Conservation (phyloP, 176 grass and related monocot species). For the Elymus sibiricus region DNA sequence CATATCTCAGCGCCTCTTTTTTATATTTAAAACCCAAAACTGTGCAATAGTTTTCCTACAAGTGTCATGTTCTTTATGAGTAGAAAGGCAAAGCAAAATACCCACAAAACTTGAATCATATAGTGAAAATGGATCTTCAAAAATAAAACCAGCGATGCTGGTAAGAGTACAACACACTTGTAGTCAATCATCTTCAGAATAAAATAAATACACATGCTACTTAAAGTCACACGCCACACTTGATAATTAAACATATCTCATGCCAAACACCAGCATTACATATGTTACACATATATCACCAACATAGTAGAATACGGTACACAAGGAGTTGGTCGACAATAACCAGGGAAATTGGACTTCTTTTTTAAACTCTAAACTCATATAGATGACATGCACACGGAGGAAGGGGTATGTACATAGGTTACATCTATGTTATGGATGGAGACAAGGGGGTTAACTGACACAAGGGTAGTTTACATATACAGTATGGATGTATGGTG, state of each 20-base stretch:
- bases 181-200: neutral
- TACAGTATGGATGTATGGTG: neutral
- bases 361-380: neutral
- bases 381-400: neutral
- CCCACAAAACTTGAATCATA: too few species aligned
- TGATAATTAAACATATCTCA: neutral
- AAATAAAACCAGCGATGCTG: neutral
- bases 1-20: too few species aligned
- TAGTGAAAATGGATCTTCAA: neutral
- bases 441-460: neutral
- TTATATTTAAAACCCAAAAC: too few species aligned
- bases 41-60: too few species aligned
- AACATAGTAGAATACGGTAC: too few species aligned
- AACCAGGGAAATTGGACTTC: neutral
- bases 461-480: neutral
- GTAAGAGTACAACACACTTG: neutral
- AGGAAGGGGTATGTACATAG: too few species aligned
- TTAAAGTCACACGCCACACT: neutral
- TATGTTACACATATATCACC: neutral
- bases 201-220: neutral
- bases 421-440: neutral
- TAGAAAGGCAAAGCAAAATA: too few species aligned
- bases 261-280: neutral
- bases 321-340: too few species aligned
- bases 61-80: too few species aligned